A percentile compares a stretch with the other conserved stretches of the same genome.
Evolutionary conservation across 2,329 filamentous ascomycete genomes (phyloP).

Genomic region (Sclerotinia nivalis): DNA sequence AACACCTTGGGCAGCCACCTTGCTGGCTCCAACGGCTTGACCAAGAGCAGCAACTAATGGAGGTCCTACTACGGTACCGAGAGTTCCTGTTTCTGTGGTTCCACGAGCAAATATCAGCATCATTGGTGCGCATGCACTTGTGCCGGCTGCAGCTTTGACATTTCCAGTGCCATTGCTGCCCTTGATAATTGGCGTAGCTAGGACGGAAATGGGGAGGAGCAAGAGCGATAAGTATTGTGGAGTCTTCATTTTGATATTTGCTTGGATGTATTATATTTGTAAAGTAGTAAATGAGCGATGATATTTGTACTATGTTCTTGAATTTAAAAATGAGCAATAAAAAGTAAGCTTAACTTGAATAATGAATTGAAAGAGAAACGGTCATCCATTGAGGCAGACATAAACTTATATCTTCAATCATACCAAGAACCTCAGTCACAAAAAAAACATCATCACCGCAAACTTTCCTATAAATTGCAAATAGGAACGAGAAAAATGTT

Average conservation of each 20-base stretch:
- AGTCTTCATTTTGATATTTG: background rate
- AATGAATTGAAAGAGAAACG: background rate
- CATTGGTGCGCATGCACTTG: slow-evolving; percentile 32
- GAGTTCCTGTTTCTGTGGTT: slow-evolving; percentile 31
- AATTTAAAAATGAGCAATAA: background rate
- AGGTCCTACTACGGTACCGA: slow-evolving; percentile 35
- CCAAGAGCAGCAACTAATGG: slow-evolving; percentile 36
- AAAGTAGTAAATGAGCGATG: background rate
- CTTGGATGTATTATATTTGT: background rate
- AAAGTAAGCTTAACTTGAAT: background rate
- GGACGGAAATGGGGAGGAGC: slow-evolving; percentile 6
- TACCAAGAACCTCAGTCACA: background rate
- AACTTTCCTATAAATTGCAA: background rate
- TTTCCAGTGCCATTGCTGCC: background rate
- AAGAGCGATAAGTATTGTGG: background rate
- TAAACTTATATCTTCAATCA: slow-evolving; percentile 5
- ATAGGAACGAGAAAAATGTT: background rate
- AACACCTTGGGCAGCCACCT: slow-evolving; percentile 53
- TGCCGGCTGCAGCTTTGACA: slow-evolving; percentile 1
- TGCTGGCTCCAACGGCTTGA: slow-evolving; percentile 44
- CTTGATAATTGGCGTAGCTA: background rate
- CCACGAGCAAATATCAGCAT: slow-evolving; percentile 36
- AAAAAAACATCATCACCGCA: background rate
- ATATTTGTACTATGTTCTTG: background rate
- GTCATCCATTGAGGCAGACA: background rate